Base-by-base conservation (phyloP, 2,329 filamentous ascomycete species). In the Venturia nashicola region DNA sequence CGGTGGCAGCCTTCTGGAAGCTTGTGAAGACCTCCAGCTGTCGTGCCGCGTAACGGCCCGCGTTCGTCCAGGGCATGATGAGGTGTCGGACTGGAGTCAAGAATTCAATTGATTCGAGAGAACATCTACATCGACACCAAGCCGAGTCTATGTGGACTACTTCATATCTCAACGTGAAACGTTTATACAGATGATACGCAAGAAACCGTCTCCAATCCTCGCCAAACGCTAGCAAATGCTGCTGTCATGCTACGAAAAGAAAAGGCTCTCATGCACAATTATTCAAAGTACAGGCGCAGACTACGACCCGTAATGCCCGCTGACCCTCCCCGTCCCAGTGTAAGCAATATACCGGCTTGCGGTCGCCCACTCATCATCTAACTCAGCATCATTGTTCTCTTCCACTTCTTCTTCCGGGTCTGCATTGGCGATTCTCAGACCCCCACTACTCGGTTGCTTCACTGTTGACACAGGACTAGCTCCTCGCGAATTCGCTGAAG, bases 251-350 rank as follows among this genome's bases (percentile, higher is more conserved):
- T n/a, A n/a, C 16, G 51, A 57, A 34, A 36, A 34, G 20, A 36
- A 34, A 34, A 57, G 32, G 8, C 14, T 57, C 14, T 11, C 27
- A 34, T 36, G 9, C 51, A n/a, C 11, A 9, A 34, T 12, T 27
- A 57, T n/a, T 7, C 16, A 34, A 16, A 11, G 20, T 20, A n/a
- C 27, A 14, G 8, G 36, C 2, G 5, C 14, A 36, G 2, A 36
- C 43, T n/a, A 63, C 32, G 6, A n/a, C 23, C 61, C 61, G 36
- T 63, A 63, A 42, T 63, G 48, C 18, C 61, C 61, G 51, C 60
- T 51, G 11, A 51, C 44, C 7, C 60, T 44, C 2, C 61, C 61
- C 5, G 46, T 63, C 5, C 61, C 61, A n/a, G 48, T 48, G 36
- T 63, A 63, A 18, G 43, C 48, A 32, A 63, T 36, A 40, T 59